A percentile compares a stretch with the other conserved stretches of the same genome.
Evolutionary conservation across 2,329 filamentous ascomycete species (phyloP).

Genomic region (Diaporthe sp.): DNA sequence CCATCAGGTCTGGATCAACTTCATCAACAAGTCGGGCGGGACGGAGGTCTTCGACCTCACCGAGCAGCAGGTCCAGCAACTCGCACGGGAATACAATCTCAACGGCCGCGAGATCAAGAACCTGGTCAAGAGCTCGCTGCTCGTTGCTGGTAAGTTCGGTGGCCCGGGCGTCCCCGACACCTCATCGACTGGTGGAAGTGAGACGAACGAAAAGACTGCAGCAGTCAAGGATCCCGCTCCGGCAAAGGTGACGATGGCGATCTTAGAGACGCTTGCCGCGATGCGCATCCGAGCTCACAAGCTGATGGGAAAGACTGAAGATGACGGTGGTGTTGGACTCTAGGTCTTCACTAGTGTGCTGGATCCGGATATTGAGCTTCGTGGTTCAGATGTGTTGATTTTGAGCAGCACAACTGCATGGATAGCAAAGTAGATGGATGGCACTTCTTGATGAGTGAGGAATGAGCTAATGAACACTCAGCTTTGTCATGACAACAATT

Average conservation of each 20-base stretch:
- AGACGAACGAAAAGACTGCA: not conserved
- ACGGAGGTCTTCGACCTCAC: constrained; percentile 49
- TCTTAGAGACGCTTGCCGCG: not conserved
- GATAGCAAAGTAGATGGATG: not conserved
- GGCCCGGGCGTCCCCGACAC: too few species aligned
- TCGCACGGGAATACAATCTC: constrained; percentile 55
- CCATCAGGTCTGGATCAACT: constrained; percentile 54
- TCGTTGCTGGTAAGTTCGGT: constrained; percentile 8
- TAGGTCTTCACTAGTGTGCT: not conserved
- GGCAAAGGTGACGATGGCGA: constrained; percentile 11
- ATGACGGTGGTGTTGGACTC: too few species aligned
- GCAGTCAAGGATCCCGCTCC: not conserved
- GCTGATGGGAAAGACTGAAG: constrained; percentile 3
- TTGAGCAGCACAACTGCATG: not conserved
- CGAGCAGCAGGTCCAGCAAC: constrained; percentile 50
- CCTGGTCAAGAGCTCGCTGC: constrained; percentile 53
- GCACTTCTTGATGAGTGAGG: not conserved
- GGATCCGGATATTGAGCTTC: not conserved
- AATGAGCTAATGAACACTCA: not conserved
- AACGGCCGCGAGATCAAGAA: constrained; percentile 68
- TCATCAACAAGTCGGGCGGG: constrained; percentile 49
- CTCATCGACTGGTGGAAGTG: too few species aligned
- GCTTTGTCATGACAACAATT: not conserved
- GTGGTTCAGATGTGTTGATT: not conserved
- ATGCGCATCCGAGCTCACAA: constrained; percentile 19